These are phyloP conservation scores for Arachis hypogaea DNA, from an alignment of 306 rosid species.

Conservation along the genomic window DNA sequence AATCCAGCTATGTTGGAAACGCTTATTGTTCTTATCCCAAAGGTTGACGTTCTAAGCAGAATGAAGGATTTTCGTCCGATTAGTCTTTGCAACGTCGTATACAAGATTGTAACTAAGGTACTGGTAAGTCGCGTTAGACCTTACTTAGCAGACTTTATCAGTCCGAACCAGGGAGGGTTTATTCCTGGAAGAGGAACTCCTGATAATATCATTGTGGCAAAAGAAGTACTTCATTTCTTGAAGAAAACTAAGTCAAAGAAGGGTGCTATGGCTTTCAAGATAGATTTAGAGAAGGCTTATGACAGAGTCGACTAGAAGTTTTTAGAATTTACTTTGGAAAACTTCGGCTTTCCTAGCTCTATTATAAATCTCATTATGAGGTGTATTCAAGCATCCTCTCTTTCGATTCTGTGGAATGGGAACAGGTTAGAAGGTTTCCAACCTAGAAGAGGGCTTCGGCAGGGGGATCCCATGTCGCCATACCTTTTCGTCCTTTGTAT, in stretches of 20 bases:
- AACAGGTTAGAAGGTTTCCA: too few relatives aligned
- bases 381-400: neutral
- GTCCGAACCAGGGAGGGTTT: neutral
- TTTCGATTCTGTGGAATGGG: neutral
- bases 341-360: neutral
- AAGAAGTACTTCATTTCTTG: neutral
- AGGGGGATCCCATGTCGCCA: neutral
- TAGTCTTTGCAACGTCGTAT: neutral
- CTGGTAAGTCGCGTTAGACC: neutral
- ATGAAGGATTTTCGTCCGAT: too few relatives aligned
- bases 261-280: neutral
- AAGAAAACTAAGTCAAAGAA: neutral
- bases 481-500: neutral
- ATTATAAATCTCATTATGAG: neutral
- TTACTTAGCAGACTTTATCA: neutral
- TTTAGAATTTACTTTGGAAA: neutral
- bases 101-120: neutral
- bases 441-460: neutral
- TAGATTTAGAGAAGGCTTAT: neutral
- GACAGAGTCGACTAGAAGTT: neutral
- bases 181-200: neutral
- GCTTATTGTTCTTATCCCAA: too few relatives aligned
- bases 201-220: neutral
- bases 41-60: too few relatives aligned
- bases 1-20: too few relatives aligned